These are phyloP conservation scores for Dipteronia dyeriana DNA, from an alignment of 345 rosid genomes.

Conservation along the genomic window DNA sequence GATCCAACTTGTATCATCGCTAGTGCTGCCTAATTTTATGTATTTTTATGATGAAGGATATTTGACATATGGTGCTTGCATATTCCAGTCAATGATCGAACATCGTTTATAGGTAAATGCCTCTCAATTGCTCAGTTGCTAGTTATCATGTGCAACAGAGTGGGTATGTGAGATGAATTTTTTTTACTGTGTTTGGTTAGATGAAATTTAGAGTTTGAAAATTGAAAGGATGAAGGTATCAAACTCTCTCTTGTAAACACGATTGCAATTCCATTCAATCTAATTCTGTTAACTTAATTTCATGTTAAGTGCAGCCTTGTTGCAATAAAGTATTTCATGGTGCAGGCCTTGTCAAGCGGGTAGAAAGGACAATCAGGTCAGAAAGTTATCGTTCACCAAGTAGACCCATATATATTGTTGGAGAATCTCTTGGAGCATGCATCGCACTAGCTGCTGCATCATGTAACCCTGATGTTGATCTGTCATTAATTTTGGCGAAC, in stretches of 20 bases:
- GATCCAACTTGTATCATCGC: neutral
- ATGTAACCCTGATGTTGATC: constrained; percentile 60
- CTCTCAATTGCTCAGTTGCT: neutral
- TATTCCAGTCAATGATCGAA: constrained; percentile 70
- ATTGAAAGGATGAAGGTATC: no score
- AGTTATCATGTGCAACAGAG: neutral
- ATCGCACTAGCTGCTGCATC: constrained; percentile 71
- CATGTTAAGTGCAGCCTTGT: neutral
- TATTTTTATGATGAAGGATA: constrained; percentile 43
- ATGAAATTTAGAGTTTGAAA: neutral
- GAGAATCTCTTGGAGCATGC: constrained; percentile 86
- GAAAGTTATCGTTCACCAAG: constrained; percentile 39
- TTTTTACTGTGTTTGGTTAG: neutral
- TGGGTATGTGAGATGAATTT: neutral
- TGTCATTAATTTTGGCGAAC: constrained; percentile 61
- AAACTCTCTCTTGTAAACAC: no score
- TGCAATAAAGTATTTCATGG: constrained; percentile 12
- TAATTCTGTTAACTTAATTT: neutral
- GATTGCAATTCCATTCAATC: neutral
- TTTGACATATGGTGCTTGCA: constrained; percentile 78
- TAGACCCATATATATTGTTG: constrained; percentile 72
- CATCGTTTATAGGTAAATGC: constrained; percentile 52
- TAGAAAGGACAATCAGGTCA: constrained; percentile 52
- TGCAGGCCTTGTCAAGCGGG: constrained; percentile 60
- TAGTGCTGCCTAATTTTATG: neutral